Evolutionary conservation across 2,329 filamentous ascomycete genomes (phyloP).

Genomic region (Colletotrichum incanum): DNA sequence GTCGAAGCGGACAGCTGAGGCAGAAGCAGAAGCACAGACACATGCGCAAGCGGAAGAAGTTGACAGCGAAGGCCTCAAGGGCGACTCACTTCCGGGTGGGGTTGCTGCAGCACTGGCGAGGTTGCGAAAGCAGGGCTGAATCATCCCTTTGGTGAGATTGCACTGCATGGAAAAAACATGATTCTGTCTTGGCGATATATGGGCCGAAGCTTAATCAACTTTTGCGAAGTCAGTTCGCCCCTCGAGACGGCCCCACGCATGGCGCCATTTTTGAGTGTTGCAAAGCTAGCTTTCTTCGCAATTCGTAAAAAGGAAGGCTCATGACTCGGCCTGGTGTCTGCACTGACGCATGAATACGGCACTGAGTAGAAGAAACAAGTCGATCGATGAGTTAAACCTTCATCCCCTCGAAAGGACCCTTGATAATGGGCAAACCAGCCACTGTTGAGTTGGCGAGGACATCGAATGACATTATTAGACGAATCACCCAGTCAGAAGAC

Average conservation of each 20-base stretch:
- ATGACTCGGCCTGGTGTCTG: conserved; percentile 10
- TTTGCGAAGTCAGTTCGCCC: conserved; percentile 2
- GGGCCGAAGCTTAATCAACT: conserved; percentile 24
- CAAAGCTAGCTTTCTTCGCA: neutral
- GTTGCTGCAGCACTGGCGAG: conserved; percentile 74
- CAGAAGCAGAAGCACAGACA: conserved; percentile 46
- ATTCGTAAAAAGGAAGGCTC: conserved; percentile 1
- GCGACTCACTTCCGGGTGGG: conserved; percentile 68
- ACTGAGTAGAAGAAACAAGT: neutral
- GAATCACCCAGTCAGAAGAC: neutral
- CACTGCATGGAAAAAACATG: neutral
- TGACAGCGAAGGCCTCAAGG: conserved; percentile 45
- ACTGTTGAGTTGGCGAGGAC: neutral
- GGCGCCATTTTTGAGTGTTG: neutral
- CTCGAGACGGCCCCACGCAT: neutral
- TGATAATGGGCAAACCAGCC: neutral
- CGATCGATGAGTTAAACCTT: conserved; percentile 2
- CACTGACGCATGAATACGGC: conserved; percentile 3
- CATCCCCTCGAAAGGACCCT: neutral
- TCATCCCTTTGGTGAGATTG: neutral
- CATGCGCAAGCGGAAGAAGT: conserved; percentile 43
- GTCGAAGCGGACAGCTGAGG: conserved; percentile 58
- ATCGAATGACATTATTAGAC: neutral
- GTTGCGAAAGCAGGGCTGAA: conserved; percentile 63
- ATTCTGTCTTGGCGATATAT: conserved; percentile 10